Base-by-base conservation (phyloP, 2,329 filamentous ascomycete genomes). In the Fusarium newnesense region DNA sequence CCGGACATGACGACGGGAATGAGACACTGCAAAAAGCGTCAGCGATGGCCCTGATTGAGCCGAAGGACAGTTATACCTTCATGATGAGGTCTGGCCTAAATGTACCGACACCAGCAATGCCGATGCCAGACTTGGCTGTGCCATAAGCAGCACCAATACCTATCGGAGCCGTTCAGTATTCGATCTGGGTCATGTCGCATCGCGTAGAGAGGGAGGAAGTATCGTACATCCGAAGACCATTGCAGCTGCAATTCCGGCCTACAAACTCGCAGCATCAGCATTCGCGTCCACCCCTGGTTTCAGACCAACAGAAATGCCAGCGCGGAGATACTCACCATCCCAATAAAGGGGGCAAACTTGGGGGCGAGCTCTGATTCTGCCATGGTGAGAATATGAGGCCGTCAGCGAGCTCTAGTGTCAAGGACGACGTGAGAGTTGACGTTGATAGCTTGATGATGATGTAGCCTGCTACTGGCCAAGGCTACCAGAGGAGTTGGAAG, bases 1-100 rank as follows among this genome's bases (percentile, higher is more conserved):
- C 96, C 96, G 78, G 96, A 97, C 96, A 99, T 99, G 87, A 99
- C 92, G 75, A 96, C 93, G 72, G 94, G 93, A 76, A 96, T 95
- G 60, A 96, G 86, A 64, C 92, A 95, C 93, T 95, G 77, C 13
- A 42, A 44, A n/a, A 30, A 13, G 24, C 54, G 68, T 78, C 64
- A 77, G 75, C 60, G 10, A 37, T 39, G 26, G 28, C 42, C 32
- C 24, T 59, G 30, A 50, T 7, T 18, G n/a, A 34, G 42, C 39
- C 47, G 49, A 54, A 18, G 30, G 54, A 60, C 52, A 36, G 30
- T 56, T 37, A 32, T 84, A 93, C 93, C 91, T 96, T 97, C 94
- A 97, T 96, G 83, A 96, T 96, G 75, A 97, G 87, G 81, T 96
- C 93, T 67, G 94, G 92, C 79, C 94, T 88, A 83, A 95, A 96